Conservation (phyloP, 768 basidiomycete genomes). For the Botryobasidium botryosum region DNA sequence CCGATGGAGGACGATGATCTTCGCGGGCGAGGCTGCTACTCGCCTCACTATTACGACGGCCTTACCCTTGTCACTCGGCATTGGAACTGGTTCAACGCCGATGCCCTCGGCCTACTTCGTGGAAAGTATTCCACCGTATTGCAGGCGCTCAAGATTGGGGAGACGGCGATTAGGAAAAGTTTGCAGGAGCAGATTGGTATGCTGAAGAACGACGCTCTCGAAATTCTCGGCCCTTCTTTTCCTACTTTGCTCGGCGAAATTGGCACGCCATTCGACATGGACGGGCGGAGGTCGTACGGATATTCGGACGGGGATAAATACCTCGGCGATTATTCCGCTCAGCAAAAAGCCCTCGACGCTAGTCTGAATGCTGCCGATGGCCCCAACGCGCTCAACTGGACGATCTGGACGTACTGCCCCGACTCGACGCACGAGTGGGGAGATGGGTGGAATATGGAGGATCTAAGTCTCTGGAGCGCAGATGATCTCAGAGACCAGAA, state of each 20-base stretch:
- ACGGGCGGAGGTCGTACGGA: conserved; percentile 69
- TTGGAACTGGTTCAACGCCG: conserved; percentile 92
- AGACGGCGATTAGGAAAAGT: conserved; percentile 59
- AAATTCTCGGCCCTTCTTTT: conserved; percentile 37
- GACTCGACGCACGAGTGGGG: conserved; percentile 80
- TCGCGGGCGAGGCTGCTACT: conserved; percentile 52
- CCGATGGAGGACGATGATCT: conserved; percentile 34
- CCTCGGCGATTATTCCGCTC: conserved; percentile 24
- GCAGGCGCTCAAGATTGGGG: conserved; percentile 69
- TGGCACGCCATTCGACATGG: conserved; percentile 90
- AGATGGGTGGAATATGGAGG: conserved; percentile 95
- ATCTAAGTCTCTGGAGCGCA: conserved; percentile 71
- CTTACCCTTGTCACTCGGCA: conserved; percentile 83
- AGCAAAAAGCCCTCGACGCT: conserved; percentile 78
- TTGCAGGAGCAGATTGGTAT: conserved; percentile 70
- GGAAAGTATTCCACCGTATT: conserved; percentile 56
- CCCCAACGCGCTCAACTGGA: conserved; percentile 54
- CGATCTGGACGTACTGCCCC: conserved; percentile 77
- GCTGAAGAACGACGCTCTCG: conserved; percentile 53
- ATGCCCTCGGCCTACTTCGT: conserved; percentile 80
- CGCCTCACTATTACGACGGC: conserved; percentile 89
- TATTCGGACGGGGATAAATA: conserved; percentile 44
- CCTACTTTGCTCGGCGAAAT: conserved; percentile 94
- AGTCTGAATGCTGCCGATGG: conserved; percentile 69
- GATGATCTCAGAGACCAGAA: conserved; percentile 37